A percentile compares a stretch with the other conserved stretches of the same genome.
These are phyloP conservation scores for Hortiboletus campestris DNA, from an alignment of 768 basidiomycete genomes.

Conservation along the genomic window DNA sequence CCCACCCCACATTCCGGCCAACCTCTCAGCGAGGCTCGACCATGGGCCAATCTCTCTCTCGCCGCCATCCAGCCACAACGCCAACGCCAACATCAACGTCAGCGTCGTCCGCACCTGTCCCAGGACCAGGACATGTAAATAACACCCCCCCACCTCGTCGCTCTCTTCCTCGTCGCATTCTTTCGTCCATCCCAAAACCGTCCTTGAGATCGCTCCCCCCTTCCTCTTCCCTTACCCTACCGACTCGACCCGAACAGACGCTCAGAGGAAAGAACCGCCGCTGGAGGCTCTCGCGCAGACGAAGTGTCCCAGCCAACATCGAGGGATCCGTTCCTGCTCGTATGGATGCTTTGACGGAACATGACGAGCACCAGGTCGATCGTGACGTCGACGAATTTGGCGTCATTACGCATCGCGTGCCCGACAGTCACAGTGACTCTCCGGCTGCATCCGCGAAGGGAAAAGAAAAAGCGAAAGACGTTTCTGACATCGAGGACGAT, in stretches of 20 bases:
- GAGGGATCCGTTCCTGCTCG: constrained; percentile 16
- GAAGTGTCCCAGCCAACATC: constrained; percentile 8
- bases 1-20: not conserved
- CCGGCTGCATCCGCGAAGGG: constrained; percentile 30
- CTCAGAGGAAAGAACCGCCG: constrained; percentile 28
- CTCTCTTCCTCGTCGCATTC: constrained; percentile 35
- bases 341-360: constrained; percentile 17
- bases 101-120: constrained; percentile 2
- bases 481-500: constrained; percentile 4
- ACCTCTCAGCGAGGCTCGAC: not conserved
- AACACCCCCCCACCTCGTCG: constrained; percentile 3
- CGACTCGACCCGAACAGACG: constrained; percentile 25
- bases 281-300: constrained; percentile 26
- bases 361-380: constrained; percentile 31
- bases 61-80: constrained; percentile 19
- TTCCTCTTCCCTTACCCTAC: constrained; percentile 17
- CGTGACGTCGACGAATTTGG: constrained; percentile 29
- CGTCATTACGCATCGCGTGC: constrained; percentile 26
- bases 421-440: constrained; percentile 29
- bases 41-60: constrained; percentile 35
- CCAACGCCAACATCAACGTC: constrained; percentile 8
- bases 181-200: constrained; percentile 31
- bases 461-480: constrained; percentile 36
- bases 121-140: constrained; percentile 8
- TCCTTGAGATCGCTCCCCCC: constrained; percentile 16